A percentile compares a stretch with the other conserved stretches of the same genome.
phyloP scores from a whole-genome alignment of 495 filamentous ascomycete species.

The Tetracladium marchalianum region DNA sequence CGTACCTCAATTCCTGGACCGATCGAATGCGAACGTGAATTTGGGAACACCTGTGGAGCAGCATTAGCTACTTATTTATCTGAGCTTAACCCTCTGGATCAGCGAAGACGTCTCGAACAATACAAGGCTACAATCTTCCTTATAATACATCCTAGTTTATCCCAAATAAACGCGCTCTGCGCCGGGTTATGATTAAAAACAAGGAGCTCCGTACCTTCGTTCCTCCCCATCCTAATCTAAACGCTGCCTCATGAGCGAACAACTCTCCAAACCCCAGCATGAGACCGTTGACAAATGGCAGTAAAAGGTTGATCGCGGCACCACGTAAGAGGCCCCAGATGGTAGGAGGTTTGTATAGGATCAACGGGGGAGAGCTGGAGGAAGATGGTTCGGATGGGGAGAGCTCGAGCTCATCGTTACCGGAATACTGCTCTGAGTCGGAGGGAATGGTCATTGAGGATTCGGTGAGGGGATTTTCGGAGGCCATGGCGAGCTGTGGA shows the following conservation, averaged over 20 bases:
- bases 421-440: slow-evolving; percentile 81
- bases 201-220: slow-evolving; percentile 63
- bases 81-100: too few relatives aligned
- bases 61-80: not conserved
- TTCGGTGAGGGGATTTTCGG: slow-evolving; percentile 55
- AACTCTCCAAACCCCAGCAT: slow-evolving; percentile 98
- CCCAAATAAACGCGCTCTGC: too few relatives aligned
- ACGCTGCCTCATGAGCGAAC: slow-evolving; percentile 91
- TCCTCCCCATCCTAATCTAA: slow-evolving; percentile 80
- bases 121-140: too few relatives aligned
- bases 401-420: slow-evolving; percentile 49
- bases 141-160: too few relatives aligned
- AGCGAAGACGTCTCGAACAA: too few relatives aligned
- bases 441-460: slow-evolving; percentile 79
- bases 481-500: slow-evolving; percentile 24
- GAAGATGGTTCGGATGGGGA: slow-evolving; percentile 49
- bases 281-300: slow-evolving; percentile 95
- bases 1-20: slow-evolving; percentile 42
- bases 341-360: slow-evolving; percentile 84
- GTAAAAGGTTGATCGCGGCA: slow-evolving; percentile 84
- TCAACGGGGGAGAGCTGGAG: slow-evolving; percentile 62
- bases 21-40: slow-evolving; percentile 32
- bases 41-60: slow-evolving; percentile 36
- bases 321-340: slow-evolving; percentile 76
- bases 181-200: too few relatives aligned